Base-by-base conservation (phyloP, 2,329 filamentous ascomycete genomes). In the Diaporthe nobilis region DNA sequence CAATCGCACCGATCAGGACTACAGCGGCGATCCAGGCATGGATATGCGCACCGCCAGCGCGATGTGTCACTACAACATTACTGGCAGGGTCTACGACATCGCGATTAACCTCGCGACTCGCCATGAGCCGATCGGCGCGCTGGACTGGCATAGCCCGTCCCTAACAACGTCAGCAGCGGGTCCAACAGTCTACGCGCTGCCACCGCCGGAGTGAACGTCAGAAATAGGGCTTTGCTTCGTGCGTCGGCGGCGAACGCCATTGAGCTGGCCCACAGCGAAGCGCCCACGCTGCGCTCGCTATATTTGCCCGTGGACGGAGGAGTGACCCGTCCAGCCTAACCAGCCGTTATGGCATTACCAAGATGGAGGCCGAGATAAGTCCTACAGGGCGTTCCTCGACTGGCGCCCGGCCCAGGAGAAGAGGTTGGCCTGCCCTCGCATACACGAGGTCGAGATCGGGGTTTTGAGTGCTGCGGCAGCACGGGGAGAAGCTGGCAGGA, bases 121-220 rank as follows among this genome's bases (percentile, higher is more conserved):
- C 37, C 84, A 83, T 2, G 80, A 84, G 73, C 83, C 83, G 4
- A 78, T 84, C 2, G 80, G 79, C 53, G 84, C 82, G 39, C 72
- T 78, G 2, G 82, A 85, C 72, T 78, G 77, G 65, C 53, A 78
- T 37, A 82, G 85, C 0, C 83, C 84, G 77, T 80, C 79, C 80
- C 79, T 75, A 85, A 84, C 79, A 85, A 85, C 75, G 82, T 84
- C 63, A 81, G 81, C 73, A 78, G 80, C 0, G 83, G 83, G 0
- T 85, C 85, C 79, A 86, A 85, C 55, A 83, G 84, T n/a, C 83
- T 85, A 51, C 82, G 81, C 22, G 84, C 84, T 20, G 83, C 83
- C 22, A 82, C 83, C 2, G 83, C 78, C 15, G 81, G 82, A 39
- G 77, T 83, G 2, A 83, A 82, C 6, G 84, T 85, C 74, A 81